Conservation (phyloP, 495 filamentous ascomycete species). For the Penicillium desertorum region DNA sequence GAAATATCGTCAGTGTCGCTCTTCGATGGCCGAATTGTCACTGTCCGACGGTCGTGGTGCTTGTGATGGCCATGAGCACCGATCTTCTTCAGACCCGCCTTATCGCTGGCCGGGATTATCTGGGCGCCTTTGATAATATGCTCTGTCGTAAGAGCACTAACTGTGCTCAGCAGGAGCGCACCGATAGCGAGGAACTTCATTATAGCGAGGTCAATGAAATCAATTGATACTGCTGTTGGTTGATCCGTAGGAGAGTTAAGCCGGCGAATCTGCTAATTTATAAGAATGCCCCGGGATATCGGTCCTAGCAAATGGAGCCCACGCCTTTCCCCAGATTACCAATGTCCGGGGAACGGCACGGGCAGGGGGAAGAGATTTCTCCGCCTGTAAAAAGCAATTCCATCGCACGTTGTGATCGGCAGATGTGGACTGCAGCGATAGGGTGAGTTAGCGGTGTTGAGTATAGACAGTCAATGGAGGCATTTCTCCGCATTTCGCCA, state of each 20-base stretch:
- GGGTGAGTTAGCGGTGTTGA: not conserved
- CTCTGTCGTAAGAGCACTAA: slow-evolving; percentile 17
- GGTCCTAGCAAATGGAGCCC: not conserved
- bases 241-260: not conserved
- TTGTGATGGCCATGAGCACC: slow-evolving; percentile 32
- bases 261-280: not conserved
- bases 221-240: not conserved
- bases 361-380: slow-evolving; percentile 26
- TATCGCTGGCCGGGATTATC: slow-evolving; percentile 32
- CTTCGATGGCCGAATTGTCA: slow-evolving; percentile 51
- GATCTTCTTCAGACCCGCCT: slow-evolving; percentile 19
- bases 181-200: slow-evolving; percentile 32
- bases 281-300: slow-evolving; percentile 1
- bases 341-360: slow-evolving; percentile 3
- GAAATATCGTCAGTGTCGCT: slow-evolving; percentile 56
- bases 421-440: not conserved
- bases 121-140: slow-evolving; percentile 28
- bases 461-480: not conserved
- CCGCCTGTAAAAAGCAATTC: slow-evolving; percentile 30
- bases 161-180: slow-evolving; percentile 28
- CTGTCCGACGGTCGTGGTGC: slow-evolving; percentile 40
- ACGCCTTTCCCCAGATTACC: not conserved
- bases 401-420: slow-evolving; percentile 7
- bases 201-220: not conserved
- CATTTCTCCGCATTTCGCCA: slow-evolving; percentile 23